phyloP scores from a whole-genome alignment of 2,329 filamentous ascomycete species.

The Claviceps fusiformis region DNA sequence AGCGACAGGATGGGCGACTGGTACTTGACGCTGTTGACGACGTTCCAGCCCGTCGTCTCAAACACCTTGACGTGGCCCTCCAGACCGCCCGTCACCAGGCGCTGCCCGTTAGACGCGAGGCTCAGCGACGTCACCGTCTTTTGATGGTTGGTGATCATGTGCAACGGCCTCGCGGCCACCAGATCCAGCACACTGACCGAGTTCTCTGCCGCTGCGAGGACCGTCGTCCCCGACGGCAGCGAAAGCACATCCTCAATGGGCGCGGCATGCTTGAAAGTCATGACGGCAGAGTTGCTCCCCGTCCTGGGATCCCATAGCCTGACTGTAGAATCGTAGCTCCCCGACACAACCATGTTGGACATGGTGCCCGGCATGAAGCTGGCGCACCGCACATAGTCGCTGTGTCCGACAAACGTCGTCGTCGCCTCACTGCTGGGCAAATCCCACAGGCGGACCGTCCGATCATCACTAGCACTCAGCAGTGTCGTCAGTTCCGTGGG shows the following conservation, averaged over 20 bases:
- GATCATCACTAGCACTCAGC: constrained; percentile 84
- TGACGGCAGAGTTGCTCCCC: constrained; percentile 51
- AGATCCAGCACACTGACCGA: constrained; percentile 85
- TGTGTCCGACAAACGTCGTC: constrained; percentile 70
- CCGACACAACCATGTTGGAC: constrained; percentile 70
- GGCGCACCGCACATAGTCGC: constrained; percentile 83
- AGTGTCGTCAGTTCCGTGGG: constrained; percentile 73
- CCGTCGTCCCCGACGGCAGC: constrained; percentile 71
- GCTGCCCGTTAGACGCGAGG: constrained; percentile 64
- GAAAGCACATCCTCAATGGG: constrained; percentile 82
- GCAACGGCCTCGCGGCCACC: constrained; percentile 75
- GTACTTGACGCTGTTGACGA: constrained; percentile 91
- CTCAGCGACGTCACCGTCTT: constrained; percentile 90
- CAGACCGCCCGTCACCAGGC: constrained; percentile 75
- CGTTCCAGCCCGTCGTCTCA: constrained; percentile 87
- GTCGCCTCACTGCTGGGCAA: constrained; percentile 66
- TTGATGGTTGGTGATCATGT: constrained; percentile 85
- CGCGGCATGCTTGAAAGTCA: constrained; percentile 90
- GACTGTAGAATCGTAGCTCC: constrained; percentile 90
- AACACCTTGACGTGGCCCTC: constrained; percentile 97
- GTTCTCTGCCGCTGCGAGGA: constrained; percentile 75
- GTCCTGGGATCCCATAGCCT: constrained; percentile 84
- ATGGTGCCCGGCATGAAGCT: constrained; percentile 65
- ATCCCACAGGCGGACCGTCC: constrained; percentile 89
- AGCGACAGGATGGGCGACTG: constrained; percentile 80